phyloP scores from a whole-genome alignment of 2,329 filamentous ascomycete genomes.

The Aspergillus sp. region DNA sequence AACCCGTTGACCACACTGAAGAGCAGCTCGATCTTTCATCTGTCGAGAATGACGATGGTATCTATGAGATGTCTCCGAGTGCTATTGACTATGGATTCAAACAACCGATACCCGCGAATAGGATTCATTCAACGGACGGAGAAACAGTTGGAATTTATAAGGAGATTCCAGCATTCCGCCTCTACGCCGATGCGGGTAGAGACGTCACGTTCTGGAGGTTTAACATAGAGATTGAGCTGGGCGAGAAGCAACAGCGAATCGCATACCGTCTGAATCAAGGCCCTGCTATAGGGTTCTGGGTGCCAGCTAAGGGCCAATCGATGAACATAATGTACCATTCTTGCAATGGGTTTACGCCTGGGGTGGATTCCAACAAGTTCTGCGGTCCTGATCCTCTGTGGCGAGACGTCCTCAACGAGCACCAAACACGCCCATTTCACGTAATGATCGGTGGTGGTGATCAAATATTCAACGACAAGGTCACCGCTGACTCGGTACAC shows the following conservation, averaged over 20 bases:
- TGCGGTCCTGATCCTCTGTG: slow-evolving; percentile 94
- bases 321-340: slow-evolving; percentile 99
- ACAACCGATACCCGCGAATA: slow-evolving; percentile 49
- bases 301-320: slow-evolving; percentile 75
- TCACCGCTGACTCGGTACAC: slow-evolving; percentile 69
- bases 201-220: slow-evolving; percentile 97
- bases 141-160: slow-evolving; percentile 79
- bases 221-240: slow-evolving; percentile 88
- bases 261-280: slow-evolving; percentile 95
- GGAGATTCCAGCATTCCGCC: slow-evolving; percentile 76
- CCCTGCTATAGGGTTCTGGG: slow-evolving; percentile 89
- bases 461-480: slow-evolving; percentile 91
- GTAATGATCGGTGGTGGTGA: slow-evolving; percentile 98
- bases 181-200: slow-evolving; percentile 80
- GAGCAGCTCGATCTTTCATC: slow-evolving; percentile 76
- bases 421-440: slow-evolving; percentile 90
- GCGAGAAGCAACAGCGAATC: slow-evolving; percentile 74
- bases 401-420: slow-evolving; percentile 90
- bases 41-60: slow-evolving; percentile 75
- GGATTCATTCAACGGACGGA: slow-evolving; percentile 59
- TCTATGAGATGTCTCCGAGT: slow-evolving; percentile 69
- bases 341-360: slow-evolving; percentile 91
- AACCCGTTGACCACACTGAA: slow-evolving; percentile 81
- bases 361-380: slow-evolving; percentile 74
- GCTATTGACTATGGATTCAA: slow-evolving; percentile 43